Conservation (phyloP, 2,329 filamentous ascomycete species). For the Aspergillus hortae region DNA sequence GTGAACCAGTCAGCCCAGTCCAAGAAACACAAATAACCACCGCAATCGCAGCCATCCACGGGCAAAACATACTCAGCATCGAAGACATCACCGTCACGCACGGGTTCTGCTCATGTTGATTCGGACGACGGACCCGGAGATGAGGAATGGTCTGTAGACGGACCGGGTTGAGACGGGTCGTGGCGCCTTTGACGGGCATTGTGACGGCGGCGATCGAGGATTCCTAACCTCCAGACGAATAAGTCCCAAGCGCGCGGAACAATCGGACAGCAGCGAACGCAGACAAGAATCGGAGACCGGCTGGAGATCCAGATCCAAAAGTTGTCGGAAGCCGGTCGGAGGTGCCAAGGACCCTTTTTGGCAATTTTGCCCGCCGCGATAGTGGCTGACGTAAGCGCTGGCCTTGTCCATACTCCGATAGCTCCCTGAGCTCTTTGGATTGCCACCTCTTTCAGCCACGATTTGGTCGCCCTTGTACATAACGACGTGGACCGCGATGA, state of each 20-base stretch:
- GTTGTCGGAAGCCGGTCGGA: conserved; percentile 11
- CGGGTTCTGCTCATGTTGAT: conserved; percentile 59
- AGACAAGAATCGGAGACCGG: conserved; percentile 6
- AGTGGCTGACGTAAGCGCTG: conserved; percentile 27
- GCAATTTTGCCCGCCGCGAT: conserved; percentile 25
- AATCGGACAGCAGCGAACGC: conserved; percentile 10
- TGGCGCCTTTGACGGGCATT: conserved; percentile 43
- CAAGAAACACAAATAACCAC: not conserved
- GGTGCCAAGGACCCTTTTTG: conserved; percentile 13
- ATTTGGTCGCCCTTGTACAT: too few relatives aligned
- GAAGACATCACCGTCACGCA: conserved; percentile 65
- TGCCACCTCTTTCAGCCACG: not conserved
- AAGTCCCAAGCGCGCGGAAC: not conserved
- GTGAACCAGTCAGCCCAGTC: not conserved
- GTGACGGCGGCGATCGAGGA: conserved; percentile 10
- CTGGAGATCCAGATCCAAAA: conserved; percentile 3
- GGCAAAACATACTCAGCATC: conserved; percentile 56
- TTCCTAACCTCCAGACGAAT: not conserved
- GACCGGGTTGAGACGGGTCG: conserved; percentile 44
- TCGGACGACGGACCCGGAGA: conserved; percentile 62
- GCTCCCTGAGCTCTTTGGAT: not conserved
- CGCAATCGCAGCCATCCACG: not conserved
- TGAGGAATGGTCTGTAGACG: conserved; percentile 48
- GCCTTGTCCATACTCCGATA: not conserved
- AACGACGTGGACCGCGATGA: conserved; percentile 17